Base-by-base conservation (phyloP, 1,139 yeast genomes). In the Protomyces gravidus region DNA sequence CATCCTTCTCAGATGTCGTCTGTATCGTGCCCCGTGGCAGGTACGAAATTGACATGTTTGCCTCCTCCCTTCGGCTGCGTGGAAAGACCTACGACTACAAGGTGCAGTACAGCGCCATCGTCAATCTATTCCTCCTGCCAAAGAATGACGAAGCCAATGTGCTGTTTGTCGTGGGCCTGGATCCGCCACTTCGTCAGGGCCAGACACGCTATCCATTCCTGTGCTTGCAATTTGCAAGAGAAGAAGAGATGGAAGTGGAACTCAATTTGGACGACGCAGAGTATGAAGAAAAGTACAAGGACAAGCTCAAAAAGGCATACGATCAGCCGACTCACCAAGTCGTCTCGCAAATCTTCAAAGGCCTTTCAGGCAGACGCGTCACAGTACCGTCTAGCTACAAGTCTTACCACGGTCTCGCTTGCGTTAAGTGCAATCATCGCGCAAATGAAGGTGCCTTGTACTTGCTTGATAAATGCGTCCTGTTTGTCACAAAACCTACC, bases 71-170 rank as follows among this genome's bases (percentile, higher is more conserved):
- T 73, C 84, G 98, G 71, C 79, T 92, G 62, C 84, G 98, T 69
- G 99, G 99, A 72, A 92, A 92, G 74, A 92, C 98, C 2, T 92
- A 94, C 74, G 98, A 92, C 73, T 94, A 92, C 79, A 94, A 92
- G 75, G 81, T 94, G 63, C 96, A 88, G 71, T 92, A 88, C 74
- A 80, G 84, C 69, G 95, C 89, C 70, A 85, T 92, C 65, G 96
- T 90, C 72, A 80, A 96, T 69, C 83, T 92, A 55, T 92, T 92
- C 68, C 83, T 95, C 21, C 78, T 92, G 65, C 98, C 98, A 39
- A 89, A 89, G 70, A 90, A 96, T 0, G 98, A 94, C 72, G 97
- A 89, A 64, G 78, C 87, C 55, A 96, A 92, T 71, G 95, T 90
- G 71, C 78, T 89, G 66, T 78, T 92, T 68, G 84, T 92, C 15